Base-by-base conservation (phyloP, 805 yeast genomes). In the Candida silvicultrix region DNA sequence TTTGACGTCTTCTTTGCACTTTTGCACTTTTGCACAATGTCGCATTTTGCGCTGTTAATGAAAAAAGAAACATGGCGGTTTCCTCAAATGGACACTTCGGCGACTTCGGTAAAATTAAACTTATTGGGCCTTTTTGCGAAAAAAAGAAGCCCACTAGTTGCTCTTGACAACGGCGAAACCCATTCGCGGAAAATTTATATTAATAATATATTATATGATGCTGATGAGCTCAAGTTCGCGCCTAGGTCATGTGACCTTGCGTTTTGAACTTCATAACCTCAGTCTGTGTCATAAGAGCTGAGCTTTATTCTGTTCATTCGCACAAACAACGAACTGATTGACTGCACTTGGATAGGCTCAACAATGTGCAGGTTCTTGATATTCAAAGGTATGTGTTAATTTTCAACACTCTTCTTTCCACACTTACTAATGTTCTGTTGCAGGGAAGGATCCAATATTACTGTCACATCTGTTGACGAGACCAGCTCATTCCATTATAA, bases 361-460 rank as follows among this genome's bases (percentile, higher is more conserved):
- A n/a, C n/a, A n/a, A 92, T 92, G 99, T 92, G 99, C 62, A 74
- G 99, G 42, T 92, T 92, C 59, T 73, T 94, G 64, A 90, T 94
- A 16, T 92, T 84, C 68, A 89, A 90, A 60, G 76, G 73, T 55
- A 47, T 32, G 57, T 46, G 5, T n/a, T n/a, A n/a, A n/a, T n/a
- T n/a, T n/a, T n/a, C n/a, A n/a, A n/a, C n/a, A n/a, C n/a, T n/a
- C n/a, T n/a, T n/a, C n/a, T n/a, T n/a, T n/a, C n/a, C n/a, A n/a
- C n/a, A n/a, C n/a, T n/a, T n/a, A n/a, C n/a, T n/a, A n/a, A n/a
- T n/a, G n/a, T n/a, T n/a, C n/a, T n/a, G n/a, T n/a, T n/a, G n/a
- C n/a, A 52, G 96, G 97, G 23, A 81, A 84, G 41, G 96, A 94
- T 54, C 86, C 95, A 3, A 87, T 92, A 59, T 77, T 85, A 39